Percentiles rank a stretch among this genome's conserved stretches.
These are phyloP conservation scores for Phytophthora melonis DNA, from an alignment of 352 stramenopile species.

Conservation along the genomic window DNA sequence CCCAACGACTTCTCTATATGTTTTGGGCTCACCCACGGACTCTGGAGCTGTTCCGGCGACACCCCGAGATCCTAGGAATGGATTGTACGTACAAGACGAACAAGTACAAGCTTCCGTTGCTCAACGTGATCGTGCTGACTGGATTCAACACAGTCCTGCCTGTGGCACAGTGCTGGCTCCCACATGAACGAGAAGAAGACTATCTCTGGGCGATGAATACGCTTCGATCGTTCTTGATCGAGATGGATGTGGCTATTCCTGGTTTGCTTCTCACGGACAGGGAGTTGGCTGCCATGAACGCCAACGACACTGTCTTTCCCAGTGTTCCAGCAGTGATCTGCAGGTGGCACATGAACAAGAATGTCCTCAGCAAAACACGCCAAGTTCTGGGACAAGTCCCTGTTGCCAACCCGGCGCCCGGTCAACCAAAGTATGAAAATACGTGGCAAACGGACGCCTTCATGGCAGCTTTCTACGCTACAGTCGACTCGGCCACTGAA, in stretches of 20 bases:
- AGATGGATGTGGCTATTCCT: neutral
- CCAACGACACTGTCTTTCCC: neutral
- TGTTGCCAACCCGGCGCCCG: neutral
- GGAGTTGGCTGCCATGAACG: neutral
- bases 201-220: constrained; percentile 3
- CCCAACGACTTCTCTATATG: too few relatives aligned
- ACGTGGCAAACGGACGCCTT: neutral
- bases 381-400: neutral
- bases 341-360: neutral
- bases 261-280: neutral
- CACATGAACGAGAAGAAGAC: constrained; percentile 2
- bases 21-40: too few relatives aligned
- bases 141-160: constrained; percentile 19
- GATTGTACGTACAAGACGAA: too few relatives aligned
- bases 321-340: neutral
- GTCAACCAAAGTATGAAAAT: neutral
- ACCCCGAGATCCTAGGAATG: too few relatives aligned
- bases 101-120: neutral
- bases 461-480: neutral
- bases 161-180: constrained; percentile 17
- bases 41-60: too few relatives aligned
- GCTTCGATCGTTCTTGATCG: constrained; percentile 1
- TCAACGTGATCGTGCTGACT: constrained; percentile 23
- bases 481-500: neutral
- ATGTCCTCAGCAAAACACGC: neutral